Evolutionary conservation across 352 stramenopile species (phyloP), one percentile per base, ranked within the genome.

Genomic region (Peronospora belbahrii): DNA sequence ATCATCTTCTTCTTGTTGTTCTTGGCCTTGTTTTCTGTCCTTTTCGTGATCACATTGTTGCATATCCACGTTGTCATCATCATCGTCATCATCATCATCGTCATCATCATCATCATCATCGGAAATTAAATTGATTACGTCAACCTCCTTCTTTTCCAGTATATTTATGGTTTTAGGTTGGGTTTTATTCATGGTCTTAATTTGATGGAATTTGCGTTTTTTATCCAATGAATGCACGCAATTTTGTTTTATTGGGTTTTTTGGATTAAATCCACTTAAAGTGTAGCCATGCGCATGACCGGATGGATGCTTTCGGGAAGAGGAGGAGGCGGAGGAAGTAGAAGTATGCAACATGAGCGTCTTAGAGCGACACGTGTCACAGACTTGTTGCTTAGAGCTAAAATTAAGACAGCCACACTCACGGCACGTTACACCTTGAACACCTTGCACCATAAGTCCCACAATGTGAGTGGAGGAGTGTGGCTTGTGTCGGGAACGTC

Each of bases 371-470:
- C 67, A 78, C 0, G 47, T 42, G 25, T 65, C 53, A 48, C 67
- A 78, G 25, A 56, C 40, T 13, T 67, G 54, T 19, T 44, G 52
- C 40, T 48, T 44, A 8, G 35, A 40, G 38, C 43, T 69, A 38
- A 74, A 79, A 37, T 74, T 79, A 37, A 79, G 56, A 48, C 65
- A 73, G 20, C 68, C 64, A 27, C 68, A 79, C n/a, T 56, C 45
- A 31, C 40, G 52, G 46, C 68, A 79, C 11, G 57, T 65, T 9
- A 74, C 51, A 22, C 49, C 36, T 28, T 31, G 27, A 42, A 44
- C 42, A 15, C 27, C 32, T 15, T 42, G 53, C 24, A 48, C 59
- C 59, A 64, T 61, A 13, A 19, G n/a, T 33, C 25, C n/a, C 17
- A 19, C 23, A 39, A 4, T 14, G 31, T 43, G 28, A 22, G 13